Percentiles rank a stretch among this genome's conserved stretches.
Evolutionary conservation across 1,139 yeast genomes (phyloP).

Genomic region (Pichia sp.): DNA sequence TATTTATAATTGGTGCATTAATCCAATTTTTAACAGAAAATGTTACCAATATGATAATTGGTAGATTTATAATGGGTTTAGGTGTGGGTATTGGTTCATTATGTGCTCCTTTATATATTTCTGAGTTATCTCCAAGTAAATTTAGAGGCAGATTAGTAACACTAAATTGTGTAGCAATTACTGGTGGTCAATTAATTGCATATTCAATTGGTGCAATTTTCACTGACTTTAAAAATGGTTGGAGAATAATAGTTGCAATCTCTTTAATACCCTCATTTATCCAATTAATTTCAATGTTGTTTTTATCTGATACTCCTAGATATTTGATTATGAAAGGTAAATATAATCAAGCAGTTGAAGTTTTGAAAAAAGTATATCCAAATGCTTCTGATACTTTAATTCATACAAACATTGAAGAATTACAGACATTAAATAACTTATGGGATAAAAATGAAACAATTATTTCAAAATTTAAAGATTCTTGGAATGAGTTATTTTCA

Average conservation of each 20-base stretch:
- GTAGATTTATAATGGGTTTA: constrained; percentile 50
- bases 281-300: constrained; percentile 43
- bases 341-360: constrained; percentile 38
- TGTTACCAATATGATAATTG: constrained; percentile 49
- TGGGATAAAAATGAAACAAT: background rate
- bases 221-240: constrained; percentile 40
- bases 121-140: constrained; percentile 51
- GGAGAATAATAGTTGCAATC: constrained; percentile 50
- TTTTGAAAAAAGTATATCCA: constrained; percentile 38
- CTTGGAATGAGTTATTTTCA: constrained; percentile 39
- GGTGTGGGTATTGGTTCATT: constrained; percentile 56
- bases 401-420: constrained; percentile 40
- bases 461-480: constrained; percentile 33
- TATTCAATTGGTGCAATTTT: constrained; percentile 50
- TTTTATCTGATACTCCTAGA: constrained; percentile 57
- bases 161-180: constrained; percentile 49
- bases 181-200: constrained; percentile 55
- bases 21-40: constrained; percentile 41
- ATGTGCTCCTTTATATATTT: constrained; percentile 50
- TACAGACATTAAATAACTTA: constrained; percentile 37
- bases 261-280: constrained; percentile 49
- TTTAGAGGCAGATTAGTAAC: constrained; percentile 52
- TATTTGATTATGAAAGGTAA: constrained; percentile 44
- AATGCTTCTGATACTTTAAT: constrained; percentile 31
- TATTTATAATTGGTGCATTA: constrained; percentile 46